Base-by-base conservation (phyloP, 73 alveolate species). In the Paramecium caudatum region DNA sequence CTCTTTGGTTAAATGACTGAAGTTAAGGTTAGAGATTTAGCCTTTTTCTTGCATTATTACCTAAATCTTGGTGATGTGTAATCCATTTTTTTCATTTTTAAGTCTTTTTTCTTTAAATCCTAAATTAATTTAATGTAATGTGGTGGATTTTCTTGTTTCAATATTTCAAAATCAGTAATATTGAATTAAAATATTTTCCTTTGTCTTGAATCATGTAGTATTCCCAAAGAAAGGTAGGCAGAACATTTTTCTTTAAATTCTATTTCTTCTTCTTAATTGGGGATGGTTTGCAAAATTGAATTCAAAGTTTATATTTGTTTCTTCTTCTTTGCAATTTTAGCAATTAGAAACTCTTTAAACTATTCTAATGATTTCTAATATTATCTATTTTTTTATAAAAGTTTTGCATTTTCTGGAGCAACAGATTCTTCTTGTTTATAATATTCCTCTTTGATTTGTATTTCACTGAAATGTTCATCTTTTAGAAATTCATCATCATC, bases 21-120 rank as follows among this genome's bases (percentile, higher is more conserved):
- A 10, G 50, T 36, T 16, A 48, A 48, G 36, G 13, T 69, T 13
- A 33, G 2, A 16, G 47, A 17, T 69, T 69, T 69, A 15, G n/a
- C n/a, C 25, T 13, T 32, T 34, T 69, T 69, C 25, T 69, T 69
- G 48, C 86, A 69, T 69, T 69, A n/a, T 16, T 69, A 33, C 43
- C 86, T 69, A 36, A 69, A 69, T 69, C 86, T 69, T 15, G 86
- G 86, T 23, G 34, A 61, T 5, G 82, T 69, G 36, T 33, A 36
- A 32, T 69, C 61, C n/a, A 33, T n/a, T 21, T 69, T 39, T 32
- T 17, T 33, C 15, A 69, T 3, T 33, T 33, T 69, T 33, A 69
- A 39, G 16, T 69, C 43, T 16, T 39, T 69, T 36, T 69, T 69
- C n/a, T 36, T 69, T 39, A 33, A 69, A 39, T 62, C 47, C 10